These are phyloP conservation scores for Cladorrhinum sp. DNA, from an alignment of 2,329 filamentous ascomycete species.

Conservation along the genomic window DNA sequence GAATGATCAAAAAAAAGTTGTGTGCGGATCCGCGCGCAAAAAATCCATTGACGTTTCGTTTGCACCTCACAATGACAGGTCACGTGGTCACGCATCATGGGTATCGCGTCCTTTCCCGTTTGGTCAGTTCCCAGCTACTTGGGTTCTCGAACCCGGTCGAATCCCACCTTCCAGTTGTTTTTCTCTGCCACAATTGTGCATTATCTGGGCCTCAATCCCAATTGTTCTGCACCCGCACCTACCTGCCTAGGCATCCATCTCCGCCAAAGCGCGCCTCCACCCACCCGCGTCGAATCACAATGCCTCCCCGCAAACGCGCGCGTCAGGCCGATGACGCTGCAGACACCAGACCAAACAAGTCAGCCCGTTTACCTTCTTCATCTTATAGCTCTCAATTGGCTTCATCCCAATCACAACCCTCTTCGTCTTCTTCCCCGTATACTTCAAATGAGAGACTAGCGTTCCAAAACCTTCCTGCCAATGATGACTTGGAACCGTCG, in stretches of 20 bases:
- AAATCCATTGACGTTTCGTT: too few species aligned
- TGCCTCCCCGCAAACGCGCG: slow-evolving; percentile 35
- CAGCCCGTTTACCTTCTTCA: slow-evolving; percentile 13
- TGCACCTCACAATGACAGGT: too few species aligned
- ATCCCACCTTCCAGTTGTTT: neutral
- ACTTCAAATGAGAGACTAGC: neutral
- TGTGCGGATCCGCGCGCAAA: too few species aligned
- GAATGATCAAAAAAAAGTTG: too few species aligned
- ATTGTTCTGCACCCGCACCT: too few species aligned
- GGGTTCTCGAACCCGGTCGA: neutral
- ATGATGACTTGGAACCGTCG: slow-evolving; percentile 36
- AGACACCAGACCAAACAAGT: slow-evolving; percentile 27
- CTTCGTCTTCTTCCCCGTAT: neutral
- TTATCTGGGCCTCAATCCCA: neutral
- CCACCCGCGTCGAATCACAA: neutral
- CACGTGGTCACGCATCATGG: neutral
- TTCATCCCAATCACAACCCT: neutral
- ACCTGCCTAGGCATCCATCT: too few species aligned
- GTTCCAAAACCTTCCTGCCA: slow-evolving; percentile 2
- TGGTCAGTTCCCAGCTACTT: neutral
- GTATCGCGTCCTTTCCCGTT: neutral
- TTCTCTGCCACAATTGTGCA: neutral
- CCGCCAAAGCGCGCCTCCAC: neutral
- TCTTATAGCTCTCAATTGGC: slow-evolving; percentile 7
- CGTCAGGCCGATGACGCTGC: slow-evolving; percentile 36